These are phyloP conservation scores for Rhizophora apiculata DNA, from an alignment of 345 rosid genomes.

Conservation along the genomic window DNA sequence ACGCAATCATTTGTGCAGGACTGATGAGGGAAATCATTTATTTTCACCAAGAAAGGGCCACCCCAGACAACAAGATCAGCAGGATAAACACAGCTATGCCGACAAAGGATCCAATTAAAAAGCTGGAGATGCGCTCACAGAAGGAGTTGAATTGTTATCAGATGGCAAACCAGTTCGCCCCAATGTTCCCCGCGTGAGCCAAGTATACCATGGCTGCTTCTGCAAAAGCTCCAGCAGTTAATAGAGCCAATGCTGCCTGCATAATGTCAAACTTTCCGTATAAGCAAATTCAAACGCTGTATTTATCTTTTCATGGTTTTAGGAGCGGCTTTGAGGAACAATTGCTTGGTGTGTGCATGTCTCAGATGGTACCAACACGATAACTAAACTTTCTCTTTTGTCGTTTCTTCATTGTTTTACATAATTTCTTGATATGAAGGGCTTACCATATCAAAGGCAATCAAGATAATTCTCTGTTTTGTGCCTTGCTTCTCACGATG, in stretches of 20 bases:
- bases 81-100: conserved; percentile 41
- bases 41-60: conserved; percentile 53
- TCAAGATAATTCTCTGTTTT: conserved; percentile 36
- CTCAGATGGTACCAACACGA: neutral
- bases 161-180: conserved; percentile 66
- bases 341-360: neutral
- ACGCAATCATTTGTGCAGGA: neutral
- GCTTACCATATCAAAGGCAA: conserved; percentile 44
- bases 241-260: conserved; percentile 59
- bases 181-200: conserved; percentile 70
- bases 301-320: no score
- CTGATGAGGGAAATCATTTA: conserved; percentile 5
- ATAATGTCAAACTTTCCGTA: conserved; percentile 2
- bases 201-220: conserved; percentile 74
- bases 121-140: conserved; percentile 71
- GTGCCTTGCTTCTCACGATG: conserved; percentile 50
- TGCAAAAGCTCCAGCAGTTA: conserved; percentile 70
- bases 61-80: conserved; percentile 44
- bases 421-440: neutral
- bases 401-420: neutral
- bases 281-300: neutral
- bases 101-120: conserved; percentile 65
- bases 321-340: neutral
- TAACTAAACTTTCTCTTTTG: neutral
- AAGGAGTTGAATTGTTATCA: conserved; percentile 78